Evolutionary conservation across 225 moss, liverwort and hornwort species (phyloP).

Genomic region (Pleurozium schreberi): DNA sequence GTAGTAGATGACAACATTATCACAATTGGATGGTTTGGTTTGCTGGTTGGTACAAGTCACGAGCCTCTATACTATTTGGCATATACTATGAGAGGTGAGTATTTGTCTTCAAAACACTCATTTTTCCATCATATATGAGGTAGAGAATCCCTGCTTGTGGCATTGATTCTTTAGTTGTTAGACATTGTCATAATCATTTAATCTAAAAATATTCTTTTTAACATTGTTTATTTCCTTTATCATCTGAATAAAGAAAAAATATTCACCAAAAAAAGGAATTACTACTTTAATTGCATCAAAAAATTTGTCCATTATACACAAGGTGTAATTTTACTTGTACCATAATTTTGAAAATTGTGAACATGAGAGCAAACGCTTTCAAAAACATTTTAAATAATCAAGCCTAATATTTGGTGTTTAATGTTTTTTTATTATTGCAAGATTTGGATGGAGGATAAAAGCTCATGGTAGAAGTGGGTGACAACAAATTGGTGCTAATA

Average conservation of each 20-base stretch:
- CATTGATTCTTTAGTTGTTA: not conserved
- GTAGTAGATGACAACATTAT: not conserved
- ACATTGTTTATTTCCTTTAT: no score
- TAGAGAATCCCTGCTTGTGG: no score
- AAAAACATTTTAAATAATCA: not conserved
- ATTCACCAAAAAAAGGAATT: not conserved
- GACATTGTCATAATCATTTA: not conserved
- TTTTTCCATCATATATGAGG: not conserved
- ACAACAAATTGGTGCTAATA: conserved; percentile 73
- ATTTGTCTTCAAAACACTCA: conserved; percentile 28
- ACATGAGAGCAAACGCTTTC: not conserved
- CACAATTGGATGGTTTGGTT: conserved; percentile 44
- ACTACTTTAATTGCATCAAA: not conserved
- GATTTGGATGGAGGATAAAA: conserved; percentile 36
- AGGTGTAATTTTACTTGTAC: not conserved
- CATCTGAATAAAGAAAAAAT: not conserved
- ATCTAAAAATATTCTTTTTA: not conserved
- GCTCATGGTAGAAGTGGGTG: conserved; percentile 42
- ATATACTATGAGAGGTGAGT: conserved; percentile 38
- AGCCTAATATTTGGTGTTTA: not conserved
- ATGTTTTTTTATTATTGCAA: conserved; percentile 19
- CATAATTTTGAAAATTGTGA: not conserved
- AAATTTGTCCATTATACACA: not conserved
- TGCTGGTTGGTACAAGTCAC: conserved; percentile 10
- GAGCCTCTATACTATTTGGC: conserved; percentile 36